These are phyloP conservation scores for Atractiella rhizophila DNA, from an alignment of 768 basidiomycete genomes.

Conservation along the genomic window DNA sequence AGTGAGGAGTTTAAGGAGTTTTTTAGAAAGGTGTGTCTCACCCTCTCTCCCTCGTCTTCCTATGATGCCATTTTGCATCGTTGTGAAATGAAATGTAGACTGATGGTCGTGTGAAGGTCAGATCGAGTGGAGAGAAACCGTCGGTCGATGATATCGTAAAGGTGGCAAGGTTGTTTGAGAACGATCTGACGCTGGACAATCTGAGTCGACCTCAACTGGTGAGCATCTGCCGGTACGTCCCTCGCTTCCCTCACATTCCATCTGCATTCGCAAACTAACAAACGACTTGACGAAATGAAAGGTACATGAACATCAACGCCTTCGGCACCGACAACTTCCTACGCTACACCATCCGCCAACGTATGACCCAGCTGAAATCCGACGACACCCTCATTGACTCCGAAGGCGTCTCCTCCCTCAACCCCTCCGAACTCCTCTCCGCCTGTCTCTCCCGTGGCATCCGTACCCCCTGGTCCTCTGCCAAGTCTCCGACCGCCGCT, in stretches of 20 bases:
- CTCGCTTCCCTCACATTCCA: not conserved
- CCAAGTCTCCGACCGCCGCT: conserved; percentile 21
- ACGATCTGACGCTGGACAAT: conserved; percentile 93
- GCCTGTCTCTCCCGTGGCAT: conserved; percentile 89
- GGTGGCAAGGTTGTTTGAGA: conserved; percentile 89
- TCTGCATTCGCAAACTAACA: too few relatives aligned
- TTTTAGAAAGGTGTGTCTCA: conserved; percentile 57
- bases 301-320: conserved; percentile 89
- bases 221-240: conserved; percentile 47
- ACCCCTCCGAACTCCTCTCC: conserved; percentile 69
- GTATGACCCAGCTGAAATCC: conserved; percentile 53
- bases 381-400: conserved; percentile 71
- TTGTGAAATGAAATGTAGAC: not conserved
- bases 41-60: not conserved
- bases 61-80: not conserved
- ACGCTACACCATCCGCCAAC: conserved; percentile 62
- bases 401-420: conserved; percentile 74
- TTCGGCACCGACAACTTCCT: conserved; percentile 98
- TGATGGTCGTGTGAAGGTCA: conserved; percentile 30
- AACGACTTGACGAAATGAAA: not conserved
- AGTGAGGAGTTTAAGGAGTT: conserved; percentile 96
- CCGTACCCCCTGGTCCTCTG: conserved; percentile 60
- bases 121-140: conserved; percentile 83
- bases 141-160: conserved; percentile 68
- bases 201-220: conserved; percentile 92